Conservation (phyloP, 208 protist genomes). For the Wallacemonas sp. region DNA sequence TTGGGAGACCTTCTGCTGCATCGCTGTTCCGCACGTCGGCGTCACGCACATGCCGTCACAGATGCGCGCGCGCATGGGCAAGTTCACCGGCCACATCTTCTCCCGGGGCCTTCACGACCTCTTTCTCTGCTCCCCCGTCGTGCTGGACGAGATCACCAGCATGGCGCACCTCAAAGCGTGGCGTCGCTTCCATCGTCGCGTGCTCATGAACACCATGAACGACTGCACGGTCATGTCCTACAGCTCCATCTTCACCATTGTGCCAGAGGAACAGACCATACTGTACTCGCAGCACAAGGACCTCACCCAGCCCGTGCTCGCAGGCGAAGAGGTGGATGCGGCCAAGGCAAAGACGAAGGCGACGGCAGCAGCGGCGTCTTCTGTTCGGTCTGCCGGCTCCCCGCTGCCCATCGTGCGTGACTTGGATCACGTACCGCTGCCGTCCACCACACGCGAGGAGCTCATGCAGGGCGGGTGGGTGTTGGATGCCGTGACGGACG, state of each 20-base stretch:
- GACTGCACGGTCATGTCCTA: constrained; percentile 42
- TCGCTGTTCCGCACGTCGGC: constrained; percentile 57
- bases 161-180: constrained; percentile 28
- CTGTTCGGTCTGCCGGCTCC: neutral
- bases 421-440: neutral
- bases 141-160: constrained; percentile 22
- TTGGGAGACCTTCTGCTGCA: constrained; percentile 56
- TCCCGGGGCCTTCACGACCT: constrained; percentile 43
- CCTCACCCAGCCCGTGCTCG: no score
- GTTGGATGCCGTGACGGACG: constrained; percentile 2
- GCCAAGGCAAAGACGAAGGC: no score
- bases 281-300: neutral
- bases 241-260: constrained; percentile 42
- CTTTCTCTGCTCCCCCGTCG: constrained; percentile 27
- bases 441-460: neutral
- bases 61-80: constrained; percentile 30
- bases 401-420: neutral
- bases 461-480: constrained; percentile 1
- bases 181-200: constrained; percentile 29
- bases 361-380: no score
- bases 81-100: constrained; percentile 23
- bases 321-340: no score
- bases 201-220: constrained; percentile 35
- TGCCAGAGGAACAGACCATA: constrained; percentile 14
- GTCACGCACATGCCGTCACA: constrained; percentile 42